Conservation (phyloP, 768 basidiomycete species). For the Calvatia gigantea region DNA sequence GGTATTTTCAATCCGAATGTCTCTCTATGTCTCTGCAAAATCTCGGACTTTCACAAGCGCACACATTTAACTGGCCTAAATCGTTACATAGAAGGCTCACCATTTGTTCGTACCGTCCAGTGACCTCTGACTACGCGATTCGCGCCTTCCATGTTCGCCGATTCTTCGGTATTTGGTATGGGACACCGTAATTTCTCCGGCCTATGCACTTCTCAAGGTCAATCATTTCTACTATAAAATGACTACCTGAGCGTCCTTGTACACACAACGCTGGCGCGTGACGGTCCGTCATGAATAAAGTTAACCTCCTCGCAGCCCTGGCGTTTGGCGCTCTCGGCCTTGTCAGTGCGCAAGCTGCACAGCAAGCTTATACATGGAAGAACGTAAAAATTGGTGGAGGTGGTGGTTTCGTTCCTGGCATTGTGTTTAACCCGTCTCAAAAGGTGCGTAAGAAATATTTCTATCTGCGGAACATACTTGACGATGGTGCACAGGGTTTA, state of each 20-base stretch:
- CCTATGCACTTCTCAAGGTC: not conserved
- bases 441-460: slow-evolving; percentile 23
- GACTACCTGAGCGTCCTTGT: not conserved
- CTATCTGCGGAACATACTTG: not conserved
- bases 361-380: slow-evolving; percentile 56
- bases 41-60: slow-evolving; percentile 3
- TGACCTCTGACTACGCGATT: not conserved
- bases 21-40: slow-evolving; percentile 11
- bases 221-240: not conserved
- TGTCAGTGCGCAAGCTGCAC: slow-evolving; percentile 33
- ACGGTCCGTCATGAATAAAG: slow-evolving; percentile 25
- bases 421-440: slow-evolving; percentile 59
- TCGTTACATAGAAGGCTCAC: not conserved
- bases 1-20: too few species aligned
- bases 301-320: slow-evolving; percentile 29
- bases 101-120: not conserved
- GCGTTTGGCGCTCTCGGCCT: slow-evolving; percentile 22
- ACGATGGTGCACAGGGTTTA: slow-evolving; percentile 35
- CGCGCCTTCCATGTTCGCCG: not conserved
- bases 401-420: slow-evolving; percentile 51
- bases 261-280: not conserved
- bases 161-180: slow-evolving; percentile 1
- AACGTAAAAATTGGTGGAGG: slow-evolving; percentile 55
- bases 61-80: not conserved
- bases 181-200: slow-evolving; percentile 5